phyloP scores from a whole-genome alignment of 2,329 filamentous ascomycete species.

The Madurella mycetomatis region DNA sequence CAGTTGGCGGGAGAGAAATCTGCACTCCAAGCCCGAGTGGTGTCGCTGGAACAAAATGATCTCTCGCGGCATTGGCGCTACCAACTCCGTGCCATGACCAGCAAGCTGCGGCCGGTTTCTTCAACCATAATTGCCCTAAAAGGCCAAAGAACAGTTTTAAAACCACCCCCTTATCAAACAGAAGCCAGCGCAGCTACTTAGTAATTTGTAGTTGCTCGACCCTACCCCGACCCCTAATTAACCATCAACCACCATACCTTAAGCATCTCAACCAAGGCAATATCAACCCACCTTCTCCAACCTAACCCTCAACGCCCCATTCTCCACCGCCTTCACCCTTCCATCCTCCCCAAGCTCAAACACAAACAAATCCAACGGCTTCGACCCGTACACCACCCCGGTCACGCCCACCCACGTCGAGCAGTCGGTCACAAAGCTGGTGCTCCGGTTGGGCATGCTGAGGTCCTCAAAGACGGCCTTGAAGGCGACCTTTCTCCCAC shows the following conservation, averaged over 20 bases:
- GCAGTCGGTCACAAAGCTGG: conserved; percentile 24
- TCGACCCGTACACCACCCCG: conserved; percentile 22
- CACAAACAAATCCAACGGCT: conserved; percentile 28
- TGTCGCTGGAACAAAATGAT: neutral
- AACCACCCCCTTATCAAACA: too few species aligned
- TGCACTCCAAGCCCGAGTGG: neutral
- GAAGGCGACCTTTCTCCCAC: conserved; percentile 30
- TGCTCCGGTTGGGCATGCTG: conserved; percentile 6
- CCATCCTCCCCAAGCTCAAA: conserved; percentile 25
- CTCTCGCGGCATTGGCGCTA: neutral
- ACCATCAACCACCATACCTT: neutral
- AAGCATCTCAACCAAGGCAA: neutral
- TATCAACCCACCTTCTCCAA: conserved; percentile 19
- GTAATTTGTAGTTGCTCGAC: too few species aligned
- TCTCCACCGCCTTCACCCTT: conserved; percentile 24
- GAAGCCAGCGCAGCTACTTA: too few species aligned
- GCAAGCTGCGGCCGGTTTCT: too few species aligned
- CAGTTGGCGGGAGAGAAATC: neutral
- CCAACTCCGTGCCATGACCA: neutral
- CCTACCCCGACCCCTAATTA: too few species aligned
- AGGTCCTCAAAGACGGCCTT: conserved; percentile 34
- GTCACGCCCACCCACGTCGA: conserved; percentile 25
- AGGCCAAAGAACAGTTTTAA: too few species aligned
- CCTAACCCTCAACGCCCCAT: conserved; percentile 25
- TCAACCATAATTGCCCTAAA: too few species aligned